Conservation (phyloP, 2,329 filamentous ascomycete species). For the Cadophora sp. region DNA sequence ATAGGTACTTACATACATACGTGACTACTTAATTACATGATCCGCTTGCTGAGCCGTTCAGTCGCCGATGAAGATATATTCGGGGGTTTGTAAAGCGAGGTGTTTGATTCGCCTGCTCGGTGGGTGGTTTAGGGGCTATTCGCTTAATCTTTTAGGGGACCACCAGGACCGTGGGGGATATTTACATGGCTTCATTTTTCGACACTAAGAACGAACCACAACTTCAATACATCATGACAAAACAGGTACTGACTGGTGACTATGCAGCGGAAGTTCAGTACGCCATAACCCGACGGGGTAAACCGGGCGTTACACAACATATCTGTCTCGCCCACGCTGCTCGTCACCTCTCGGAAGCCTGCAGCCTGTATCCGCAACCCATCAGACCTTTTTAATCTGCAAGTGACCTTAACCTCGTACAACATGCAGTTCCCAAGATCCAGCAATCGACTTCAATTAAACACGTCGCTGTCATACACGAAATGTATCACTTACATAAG, state of each 20-base stretch:
- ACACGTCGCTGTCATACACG: background rate
- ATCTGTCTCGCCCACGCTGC: background rate
- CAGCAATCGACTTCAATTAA: background rate
- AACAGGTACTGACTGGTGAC: background rate
- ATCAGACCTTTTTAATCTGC: background rate
- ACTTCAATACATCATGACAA: no score
- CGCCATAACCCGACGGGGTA: background rate
- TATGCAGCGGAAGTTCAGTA: background rate
- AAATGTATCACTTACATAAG: background rate
- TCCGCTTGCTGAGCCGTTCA: background rate
- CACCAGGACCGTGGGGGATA: background rate
- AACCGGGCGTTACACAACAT: background rate
- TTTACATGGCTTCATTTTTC: no score
- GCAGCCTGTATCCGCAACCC: background rate
- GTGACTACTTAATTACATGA: background rate
- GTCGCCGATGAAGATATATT: background rate
- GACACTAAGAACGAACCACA: no score
- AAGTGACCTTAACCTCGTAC: background rate
- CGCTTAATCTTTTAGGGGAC: background rate
- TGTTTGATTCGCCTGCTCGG: constrained; percentile 5
- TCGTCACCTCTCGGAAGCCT: background rate
- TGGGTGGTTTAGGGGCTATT: background rate
- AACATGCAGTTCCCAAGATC: background rate
- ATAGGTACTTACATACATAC: background rate
- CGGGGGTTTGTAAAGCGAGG: background rate